Conservation (phyloP, 1,284 basidiomycete species). For the Leccinum angustisporum region DNA sequence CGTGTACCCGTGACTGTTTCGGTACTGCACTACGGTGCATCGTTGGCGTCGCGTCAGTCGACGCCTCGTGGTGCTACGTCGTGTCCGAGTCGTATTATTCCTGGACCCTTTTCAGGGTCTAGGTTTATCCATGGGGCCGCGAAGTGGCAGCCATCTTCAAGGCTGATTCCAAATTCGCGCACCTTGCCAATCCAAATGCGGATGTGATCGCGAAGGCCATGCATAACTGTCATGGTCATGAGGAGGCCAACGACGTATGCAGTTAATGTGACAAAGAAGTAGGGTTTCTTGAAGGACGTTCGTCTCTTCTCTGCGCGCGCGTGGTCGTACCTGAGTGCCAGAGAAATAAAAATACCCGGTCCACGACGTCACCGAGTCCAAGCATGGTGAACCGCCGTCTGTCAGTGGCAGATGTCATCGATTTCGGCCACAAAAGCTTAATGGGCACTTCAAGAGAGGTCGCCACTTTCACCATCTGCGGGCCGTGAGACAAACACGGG, state of each 20-base stretch:
- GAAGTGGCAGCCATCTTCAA: no score
- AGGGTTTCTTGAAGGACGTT: slow-evolving; percentile 66
- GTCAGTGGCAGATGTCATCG: slow-evolving; percentile 51
- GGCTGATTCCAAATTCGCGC: no score
- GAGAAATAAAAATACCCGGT: slow-evolving; percentile 87
- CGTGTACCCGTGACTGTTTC: no score
- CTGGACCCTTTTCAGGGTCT: no score
- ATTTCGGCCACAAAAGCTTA: slow-evolving; percentile 86
- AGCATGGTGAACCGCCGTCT: slow-evolving; percentile 82
- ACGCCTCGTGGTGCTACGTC: no score
- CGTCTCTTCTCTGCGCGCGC: slow-evolving; percentile 41
- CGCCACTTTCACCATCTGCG: slow-evolving; percentile 89
- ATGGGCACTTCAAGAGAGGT: slow-evolving; percentile 93
- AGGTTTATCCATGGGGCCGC: no score
- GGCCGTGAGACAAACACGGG: not conserved
- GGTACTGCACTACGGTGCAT: no score
- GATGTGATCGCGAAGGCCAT: slow-evolving; percentile 32
- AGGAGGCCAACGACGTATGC: slow-evolving; percentile 82
- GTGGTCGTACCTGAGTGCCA: slow-evolving; percentile 88
- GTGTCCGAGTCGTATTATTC: no score
- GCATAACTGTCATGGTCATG: slow-evolving; percentile 91
- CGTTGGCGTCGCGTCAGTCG: no score
- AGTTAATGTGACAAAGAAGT: slow-evolving; percentile 72
- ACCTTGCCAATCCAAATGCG: no score
- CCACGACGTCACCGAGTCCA: slow-evolving; percentile 88